Conservation (phyloP, 805 yeast species). For the Wickerhamomyces pijperi region DNA sequence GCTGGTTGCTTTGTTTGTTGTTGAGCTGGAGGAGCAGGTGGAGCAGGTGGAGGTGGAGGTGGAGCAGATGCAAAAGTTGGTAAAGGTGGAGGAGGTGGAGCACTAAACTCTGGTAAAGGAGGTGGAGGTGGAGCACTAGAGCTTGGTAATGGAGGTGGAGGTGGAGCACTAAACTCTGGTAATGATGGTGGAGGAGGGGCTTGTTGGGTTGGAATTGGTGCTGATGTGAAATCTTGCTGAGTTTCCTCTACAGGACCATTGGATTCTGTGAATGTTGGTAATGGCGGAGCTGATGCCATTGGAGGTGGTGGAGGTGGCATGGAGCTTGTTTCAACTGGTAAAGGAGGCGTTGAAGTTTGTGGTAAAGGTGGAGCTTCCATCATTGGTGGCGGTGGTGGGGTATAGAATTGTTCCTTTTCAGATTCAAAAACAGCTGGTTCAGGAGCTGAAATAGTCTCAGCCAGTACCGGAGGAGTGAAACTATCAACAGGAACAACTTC, state of each 20-base stretch:
- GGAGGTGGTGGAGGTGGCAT: slow-evolving; percentile 18
- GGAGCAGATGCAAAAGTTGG: slow-evolving; percentile 1
- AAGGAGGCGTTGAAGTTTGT: slow-evolving; percentile 13
- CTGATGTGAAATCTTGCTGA: no score
- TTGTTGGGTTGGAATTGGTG: slow-evolving; percentile 17
- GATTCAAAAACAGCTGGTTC: neutral
- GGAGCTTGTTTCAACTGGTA: slow-evolving; percentile 19
- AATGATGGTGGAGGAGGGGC: slow-evolving; percentile 25
- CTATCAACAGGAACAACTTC: slow-evolving; percentile 1
- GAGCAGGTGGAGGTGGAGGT: slow-evolving; percentile 5
- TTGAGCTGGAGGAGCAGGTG: slow-evolving; percentile 10
- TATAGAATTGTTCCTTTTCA: neutral
- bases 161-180: slow-evolving; percentile 18
- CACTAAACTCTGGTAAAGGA: slow-evolving; percentile 21
- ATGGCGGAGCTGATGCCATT: slow-evolving; percentile 4
- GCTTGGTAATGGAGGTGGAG: slow-evolving; percentile 14
- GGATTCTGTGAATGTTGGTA: slow-evolving; percentile 11
- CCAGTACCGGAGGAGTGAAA: slow-evolving; percentile 5
- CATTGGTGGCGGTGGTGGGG: neutral
- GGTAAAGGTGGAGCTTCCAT: slow-evolving; percentile 16
- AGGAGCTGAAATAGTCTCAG: no score
- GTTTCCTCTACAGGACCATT: no score
- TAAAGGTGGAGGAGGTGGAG: slow-evolving; percentile 12
- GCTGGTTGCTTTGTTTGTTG: no score
- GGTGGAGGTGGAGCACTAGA: slow-evolving; percentile 21